A percentile compares a stretch with the other conserved stretches of the same genome.
phyloP scores from a whole-genome alignment of 2,329 filamentous ascomycete species.

The Neurospora crassa region DNA sequence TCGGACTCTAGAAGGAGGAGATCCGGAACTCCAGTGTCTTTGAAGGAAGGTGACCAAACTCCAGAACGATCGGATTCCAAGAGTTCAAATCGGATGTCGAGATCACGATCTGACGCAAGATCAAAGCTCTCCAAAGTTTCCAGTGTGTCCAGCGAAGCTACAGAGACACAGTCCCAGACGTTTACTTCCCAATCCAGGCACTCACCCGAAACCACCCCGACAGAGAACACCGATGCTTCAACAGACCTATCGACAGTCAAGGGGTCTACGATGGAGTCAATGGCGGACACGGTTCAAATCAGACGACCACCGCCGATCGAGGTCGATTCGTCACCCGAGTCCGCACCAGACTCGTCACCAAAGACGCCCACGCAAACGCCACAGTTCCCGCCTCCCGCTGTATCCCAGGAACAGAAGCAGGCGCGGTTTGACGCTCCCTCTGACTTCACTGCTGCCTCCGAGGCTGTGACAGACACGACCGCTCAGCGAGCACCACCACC shows the following conservation, averaged over 20 bases:
- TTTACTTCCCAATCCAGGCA: conserved; percentile 4
- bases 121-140: conserved; percentile 42
- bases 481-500: conserved; percentile 13
- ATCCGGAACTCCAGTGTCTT: conserved; percentile 20
- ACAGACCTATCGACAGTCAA: conserved; percentile 5
- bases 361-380: conserved; percentile 49
- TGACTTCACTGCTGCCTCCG: conserved; percentile 29
- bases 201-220: conserved; percentile 3
- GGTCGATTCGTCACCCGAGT: conserved; percentile 40
- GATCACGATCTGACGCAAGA: conserved; percentile 32
- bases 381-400: conserved; percentile 37
- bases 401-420: conserved; percentile 31
- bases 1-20: conserved; percentile 34
- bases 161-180: conserved; percentile 16
- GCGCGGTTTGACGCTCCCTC: conserved; percentile 28
- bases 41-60: conserved; percentile 24
- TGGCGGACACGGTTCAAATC: conserved; percentile 11
- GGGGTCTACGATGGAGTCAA: conserved; percentile 12
- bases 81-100: conserved; percentile 26
- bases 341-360: conserved; percentile 45
- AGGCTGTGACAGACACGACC: conserved; percentile 11
- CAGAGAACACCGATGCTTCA: conserved; percentile 16
- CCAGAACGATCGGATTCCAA: conserved; percentile 25
- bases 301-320: conserved; percentile 27
- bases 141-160: conserved; percentile 48